These are phyloP conservation scores for Leccinum sublutescens DNA, from an alignment of 768 basidiomycete genomes.

Conservation along the genomic window DNA sequence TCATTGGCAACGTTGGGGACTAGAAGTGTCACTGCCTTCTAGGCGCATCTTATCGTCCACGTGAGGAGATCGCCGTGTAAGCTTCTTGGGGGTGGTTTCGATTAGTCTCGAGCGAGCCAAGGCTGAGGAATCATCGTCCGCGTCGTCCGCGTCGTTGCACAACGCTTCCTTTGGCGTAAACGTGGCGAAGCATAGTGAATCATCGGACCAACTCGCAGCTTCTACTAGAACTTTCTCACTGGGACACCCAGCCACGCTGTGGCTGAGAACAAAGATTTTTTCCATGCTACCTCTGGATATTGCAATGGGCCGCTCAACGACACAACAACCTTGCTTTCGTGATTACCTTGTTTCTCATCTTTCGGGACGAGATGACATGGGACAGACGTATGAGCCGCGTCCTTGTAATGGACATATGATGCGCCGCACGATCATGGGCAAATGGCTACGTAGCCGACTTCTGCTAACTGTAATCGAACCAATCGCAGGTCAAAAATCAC, in stretches of 20 bases:
- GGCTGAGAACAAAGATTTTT: background rate
- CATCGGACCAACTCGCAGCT: background rate
- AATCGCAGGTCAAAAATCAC: background rate
- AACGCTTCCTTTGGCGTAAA: background rate
- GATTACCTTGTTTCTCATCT: background rate
- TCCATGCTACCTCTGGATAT: background rate
- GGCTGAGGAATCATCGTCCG: background rate
- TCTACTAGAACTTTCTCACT: background rate
- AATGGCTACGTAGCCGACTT: background rate
- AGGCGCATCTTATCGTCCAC: background rate
- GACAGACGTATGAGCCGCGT: background rate
- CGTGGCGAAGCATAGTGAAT: background rate
- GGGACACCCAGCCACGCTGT: background rate
- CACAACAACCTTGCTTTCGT: background rate
- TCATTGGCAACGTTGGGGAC: constrained; percentile 19
- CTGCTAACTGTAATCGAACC: background rate
- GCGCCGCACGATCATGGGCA: background rate
- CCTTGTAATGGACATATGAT: background rate
- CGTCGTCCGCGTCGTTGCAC: background rate
- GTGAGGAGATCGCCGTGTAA: background rate
- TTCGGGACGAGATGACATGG: background rate
- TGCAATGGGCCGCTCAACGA: too few relatives aligned
- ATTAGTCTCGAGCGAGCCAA: background rate
- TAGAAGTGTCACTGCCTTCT: background rate
- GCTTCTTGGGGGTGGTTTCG: background rate